phyloP scores from a whole-genome alignment of 2,329 filamentous ascomycete genomes.

The Teratosphaeria destructans region DNA sequence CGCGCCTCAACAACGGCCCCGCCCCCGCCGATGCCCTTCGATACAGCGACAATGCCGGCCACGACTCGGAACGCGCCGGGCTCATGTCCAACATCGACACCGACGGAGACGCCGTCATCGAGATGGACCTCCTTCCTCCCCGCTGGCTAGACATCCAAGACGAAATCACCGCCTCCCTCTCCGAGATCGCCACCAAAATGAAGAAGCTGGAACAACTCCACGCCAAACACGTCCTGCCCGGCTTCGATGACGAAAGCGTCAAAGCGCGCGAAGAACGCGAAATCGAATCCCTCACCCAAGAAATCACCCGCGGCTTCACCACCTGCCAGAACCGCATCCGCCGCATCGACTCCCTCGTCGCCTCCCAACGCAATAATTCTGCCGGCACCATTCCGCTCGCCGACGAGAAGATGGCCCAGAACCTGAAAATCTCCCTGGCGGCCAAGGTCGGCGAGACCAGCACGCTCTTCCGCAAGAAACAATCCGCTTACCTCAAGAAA shows the following conservation, averaged over 20 bases:
- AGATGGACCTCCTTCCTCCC: conserved; percentile 93
- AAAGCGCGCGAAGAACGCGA: conserved; percentile 78
- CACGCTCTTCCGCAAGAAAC: conserved; percentile 89
- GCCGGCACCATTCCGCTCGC: conserved; percentile 60
- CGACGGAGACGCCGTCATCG: conserved; percentile 89
- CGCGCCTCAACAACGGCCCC: conserved; percentile 37
- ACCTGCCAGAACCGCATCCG: conserved; percentile 83
- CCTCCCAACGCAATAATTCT: conserved; percentile 58
- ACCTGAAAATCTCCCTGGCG: conserved; percentile 87
- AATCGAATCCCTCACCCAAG: conserved; percentile 82
- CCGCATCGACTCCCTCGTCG: conserved; percentile 76
- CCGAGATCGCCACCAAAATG: conserved; percentile 71
- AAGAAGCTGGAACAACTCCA: conserved; percentile 83
- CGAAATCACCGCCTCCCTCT: conserved; percentile 75
- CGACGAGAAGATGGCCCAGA: conserved; percentile 91
- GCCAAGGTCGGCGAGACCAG: conserved; percentile 83
- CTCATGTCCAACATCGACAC: conserved; percentile 70
- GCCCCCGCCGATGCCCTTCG: conserved; percentile 34
- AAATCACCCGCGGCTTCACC: conserved; percentile 82
- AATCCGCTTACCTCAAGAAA: conserved; percentile 81
- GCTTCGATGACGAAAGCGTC: conserved; percentile 89
- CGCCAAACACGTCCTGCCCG: conserved; percentile 91
- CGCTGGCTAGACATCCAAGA: conserved; percentile 94
- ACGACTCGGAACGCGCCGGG: conserved; percentile 54
- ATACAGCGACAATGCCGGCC: conserved; percentile 38